Conservation (phyloP, 148 eudicot species). For the Simmondsia chinensis region DNA sequence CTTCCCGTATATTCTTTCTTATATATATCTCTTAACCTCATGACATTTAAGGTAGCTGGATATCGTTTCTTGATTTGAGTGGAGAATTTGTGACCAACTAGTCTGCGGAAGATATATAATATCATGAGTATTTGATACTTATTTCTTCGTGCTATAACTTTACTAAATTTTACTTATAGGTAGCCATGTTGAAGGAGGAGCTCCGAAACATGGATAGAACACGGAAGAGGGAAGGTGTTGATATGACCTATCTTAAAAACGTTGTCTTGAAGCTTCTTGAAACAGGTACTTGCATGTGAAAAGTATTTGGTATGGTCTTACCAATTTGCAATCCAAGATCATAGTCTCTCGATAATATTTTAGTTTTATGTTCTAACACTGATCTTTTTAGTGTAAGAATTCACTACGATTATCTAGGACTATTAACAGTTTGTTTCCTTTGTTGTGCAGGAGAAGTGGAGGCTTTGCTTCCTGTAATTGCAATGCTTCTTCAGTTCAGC, state of each 20-base stretch:
- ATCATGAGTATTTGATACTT: neutral
- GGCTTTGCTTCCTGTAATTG: constrained; percentile 88
- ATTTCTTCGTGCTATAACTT: neutral
- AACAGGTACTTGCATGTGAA: constrained; percentile 47
- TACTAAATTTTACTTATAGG: constrained; percentile 35
- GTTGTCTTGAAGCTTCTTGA: constrained; percentile 93
- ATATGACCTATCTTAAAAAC: constrained; percentile 95
- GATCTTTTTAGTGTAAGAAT: constrained; percentile 7
- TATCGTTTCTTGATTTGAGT: too few species aligned
- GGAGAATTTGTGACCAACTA: too few species aligned
- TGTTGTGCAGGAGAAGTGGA: constrained; percentile 75
- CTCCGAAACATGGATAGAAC: constrained; percentile 85
- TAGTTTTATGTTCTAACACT: neutral
- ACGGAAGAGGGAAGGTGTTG: constrained; percentile 93
- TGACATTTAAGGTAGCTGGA: too few species aligned
- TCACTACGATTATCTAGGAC: too few species aligned
- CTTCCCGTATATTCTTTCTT: too few species aligned
- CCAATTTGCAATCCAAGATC: neutral
- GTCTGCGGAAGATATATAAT: neutral
- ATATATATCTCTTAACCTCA: too few species aligned
- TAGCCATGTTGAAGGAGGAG: constrained; percentile 91
- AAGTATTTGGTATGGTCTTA: neutral
- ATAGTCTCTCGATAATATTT: neutral
- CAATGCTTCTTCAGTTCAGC: constrained; percentile 98
- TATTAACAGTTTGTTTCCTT: too few species aligned